These are phyloP conservation scores for Fonsecaea multimorphosa DNA, from an alignment of 2,329 filamentous ascomycete species.

Conservation along the genomic window DNA sequence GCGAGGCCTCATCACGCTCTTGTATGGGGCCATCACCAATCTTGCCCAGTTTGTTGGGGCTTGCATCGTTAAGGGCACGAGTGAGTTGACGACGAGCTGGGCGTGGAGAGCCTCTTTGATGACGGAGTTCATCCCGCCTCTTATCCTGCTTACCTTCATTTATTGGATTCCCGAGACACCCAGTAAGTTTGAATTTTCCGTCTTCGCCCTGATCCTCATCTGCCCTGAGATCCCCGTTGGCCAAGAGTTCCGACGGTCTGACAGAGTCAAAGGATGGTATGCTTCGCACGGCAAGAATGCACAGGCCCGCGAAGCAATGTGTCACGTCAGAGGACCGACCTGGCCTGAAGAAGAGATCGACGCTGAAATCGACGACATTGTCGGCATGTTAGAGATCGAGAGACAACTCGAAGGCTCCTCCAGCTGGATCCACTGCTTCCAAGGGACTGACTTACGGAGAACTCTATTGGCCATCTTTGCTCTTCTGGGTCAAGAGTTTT, in stretches of 20 bases:
- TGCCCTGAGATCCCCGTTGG: no score
- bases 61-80: constrained; percentile 70
- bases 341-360: constrained; percentile 19
- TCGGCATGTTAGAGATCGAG: constrained; percentile 19
- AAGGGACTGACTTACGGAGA: constrained; percentile 20
- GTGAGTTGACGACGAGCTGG: constrained; percentile 65
- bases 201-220: no score
- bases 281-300: constrained; percentile 7
- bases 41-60: constrained; percentile 72
- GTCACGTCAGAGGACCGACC: constrained; percentile 9
- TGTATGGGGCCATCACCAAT: constrained; percentile 74
- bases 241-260: no score
- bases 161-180: constrained; percentile 68
- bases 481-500: constrained; percentile 19
- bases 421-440: constrained; percentile 16
- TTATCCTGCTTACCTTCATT: constrained; percentile 59
- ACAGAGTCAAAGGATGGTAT: constrained; percentile 69
- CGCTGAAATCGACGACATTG: constrained; percentile 19
- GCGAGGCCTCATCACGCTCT: constrained; percentile 56
- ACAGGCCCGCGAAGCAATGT: constrained; percentile 14
- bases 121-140: constrained; percentile 59
- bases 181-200: constrained; percentile 52
- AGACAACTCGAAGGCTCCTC: constrained; percentile 19
- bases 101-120: constrained; percentile 79
- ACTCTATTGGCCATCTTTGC: constrained; percentile 12